Percentiles rank a stretch among this genome's conserved stretches.
Evolutionary conservation across 768 basidiomycete genomes (phyloP).

Genomic region (Calocybe gangraenosa): DNA sequence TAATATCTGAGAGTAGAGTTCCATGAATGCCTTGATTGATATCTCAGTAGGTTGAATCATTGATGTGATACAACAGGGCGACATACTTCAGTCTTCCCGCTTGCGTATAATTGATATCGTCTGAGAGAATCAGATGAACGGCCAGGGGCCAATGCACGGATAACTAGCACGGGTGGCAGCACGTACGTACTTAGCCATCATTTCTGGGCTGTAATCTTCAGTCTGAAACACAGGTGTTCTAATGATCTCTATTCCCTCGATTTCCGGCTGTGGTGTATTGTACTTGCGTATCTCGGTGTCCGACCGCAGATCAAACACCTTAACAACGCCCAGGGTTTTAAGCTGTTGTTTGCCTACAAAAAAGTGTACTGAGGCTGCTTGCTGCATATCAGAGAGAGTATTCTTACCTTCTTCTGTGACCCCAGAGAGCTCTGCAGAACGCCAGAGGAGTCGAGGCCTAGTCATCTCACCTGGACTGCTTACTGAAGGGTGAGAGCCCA

Average conservation of each 20-base stretch:
- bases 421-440: slow-evolving; percentile 68
- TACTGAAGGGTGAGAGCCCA: slow-evolving; percentile 57
- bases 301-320: slow-evolving; percentile 75
- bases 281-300: slow-evolving; percentile 78
- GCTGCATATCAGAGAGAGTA: background rate
- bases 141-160: slow-evolving; percentile 16
- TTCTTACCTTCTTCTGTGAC: slow-evolving; percentile 64
- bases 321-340: slow-evolving; percentile 57
- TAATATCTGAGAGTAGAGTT: slow-evolving; percentile 76
- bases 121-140: slow-evolving; percentile 31
- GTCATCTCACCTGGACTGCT: slow-evolving; percentile 46
- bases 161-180: slow-evolving; percentile 16
- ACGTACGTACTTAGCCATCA: slow-evolving; percentile 77
- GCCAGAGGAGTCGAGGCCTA: slow-evolving; percentile 54
- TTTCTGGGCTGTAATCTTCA: slow-evolving; percentile 81
- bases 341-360: slow-evolving; percentile 53
- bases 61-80: background rate
- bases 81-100: slow-evolving; percentile 70
- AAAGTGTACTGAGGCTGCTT: slow-evolving; percentile 1
- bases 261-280: slow-evolving; percentile 55
- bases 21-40: slow-evolving; percentile 63
- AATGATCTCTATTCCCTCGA: slow-evolving; percentile 59
- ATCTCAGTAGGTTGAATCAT: background rate
- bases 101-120: slow-evolving; percentile 71
- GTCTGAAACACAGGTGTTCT: slow-evolving; percentile 64